Percentiles rank a stretch among this genome's conserved stretches.
phyloP scores from a whole-genome alignment of 176 grass and related monocot species.

The Musa beccarii region DNA sequence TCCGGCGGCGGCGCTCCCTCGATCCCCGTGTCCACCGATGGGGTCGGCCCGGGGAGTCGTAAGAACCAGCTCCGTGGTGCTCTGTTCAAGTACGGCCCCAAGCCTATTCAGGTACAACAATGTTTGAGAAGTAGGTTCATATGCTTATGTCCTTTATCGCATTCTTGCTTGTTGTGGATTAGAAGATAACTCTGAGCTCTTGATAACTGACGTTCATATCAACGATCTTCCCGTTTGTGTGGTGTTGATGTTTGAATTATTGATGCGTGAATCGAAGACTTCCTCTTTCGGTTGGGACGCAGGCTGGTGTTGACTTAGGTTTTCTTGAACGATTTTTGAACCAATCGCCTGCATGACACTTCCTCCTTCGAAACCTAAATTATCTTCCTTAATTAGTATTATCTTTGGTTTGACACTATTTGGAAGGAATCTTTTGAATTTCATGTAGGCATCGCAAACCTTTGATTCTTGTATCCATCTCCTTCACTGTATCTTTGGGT shows the following conservation, averaged over 20 bases:
- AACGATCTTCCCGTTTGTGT: background rate
- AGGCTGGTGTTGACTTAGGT: background rate
- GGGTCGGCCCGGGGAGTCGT: conserved; percentile 16
- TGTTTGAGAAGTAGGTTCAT: background rate
- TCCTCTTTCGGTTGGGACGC: background rate
- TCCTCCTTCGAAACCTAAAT: background rate
- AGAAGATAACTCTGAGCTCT: background rate
- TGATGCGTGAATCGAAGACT: background rate
- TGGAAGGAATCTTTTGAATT: no score
- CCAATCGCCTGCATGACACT: background rate
- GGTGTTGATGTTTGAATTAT: background rate
- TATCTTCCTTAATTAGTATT: background rate
- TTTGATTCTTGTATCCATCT: no score
- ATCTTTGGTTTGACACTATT: no score
- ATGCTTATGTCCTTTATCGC: background rate
- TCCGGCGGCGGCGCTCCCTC: conserved; percentile 24
- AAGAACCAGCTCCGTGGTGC: conserved; percentile 54
- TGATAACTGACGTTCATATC: background rate
- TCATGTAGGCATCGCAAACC: no score
- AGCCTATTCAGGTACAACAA: conserved; percentile 56
- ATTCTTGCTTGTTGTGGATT: background rate
- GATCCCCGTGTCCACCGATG: conserved; percentile 24
- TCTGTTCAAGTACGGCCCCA: conserved; percentile 91
- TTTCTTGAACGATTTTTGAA: background rate
- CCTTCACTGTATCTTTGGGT: no score